Evolutionary conservation across 2,329 filamentous ascomycete species (phyloP).

Genomic region (Biscogniauxia marginata): DNA sequence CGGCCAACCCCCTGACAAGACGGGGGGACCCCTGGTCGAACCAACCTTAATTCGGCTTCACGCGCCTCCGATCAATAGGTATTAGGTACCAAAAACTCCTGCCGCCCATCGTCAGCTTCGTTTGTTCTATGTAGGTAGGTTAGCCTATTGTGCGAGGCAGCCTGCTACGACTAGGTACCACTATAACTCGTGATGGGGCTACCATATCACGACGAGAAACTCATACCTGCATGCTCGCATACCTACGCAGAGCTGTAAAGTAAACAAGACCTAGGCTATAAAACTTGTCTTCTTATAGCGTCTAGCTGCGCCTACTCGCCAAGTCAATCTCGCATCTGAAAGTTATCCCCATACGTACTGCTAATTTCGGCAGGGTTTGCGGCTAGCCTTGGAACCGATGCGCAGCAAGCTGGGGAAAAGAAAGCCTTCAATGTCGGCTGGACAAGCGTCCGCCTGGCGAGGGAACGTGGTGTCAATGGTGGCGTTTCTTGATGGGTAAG

Average conservation of each 20-base stretch:
- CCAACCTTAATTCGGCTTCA: conserved; percentile 38
- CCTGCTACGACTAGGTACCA: too few relatives aligned
- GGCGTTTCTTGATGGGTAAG: conserved; percentile 16
- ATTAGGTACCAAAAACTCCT: not conserved
- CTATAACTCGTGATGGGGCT: too few relatives aligned
- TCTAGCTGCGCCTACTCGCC: not conserved
- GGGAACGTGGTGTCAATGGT: conserved; percentile 4
- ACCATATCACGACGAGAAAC: too few relatives aligned
- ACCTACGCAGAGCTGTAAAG: not conserved
- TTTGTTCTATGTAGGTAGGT: not conserved
- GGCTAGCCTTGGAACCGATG: not conserved
- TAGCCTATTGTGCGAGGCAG: too few relatives aligned
- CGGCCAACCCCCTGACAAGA: conserved; percentile 10
- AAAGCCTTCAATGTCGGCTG: conserved; percentile 14
- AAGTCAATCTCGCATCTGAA: not conserved
- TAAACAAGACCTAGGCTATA: not conserved
- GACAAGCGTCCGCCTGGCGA: conserved; percentile 17
- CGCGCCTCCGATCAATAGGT: conserved; percentile 20
- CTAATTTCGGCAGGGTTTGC: not conserved
- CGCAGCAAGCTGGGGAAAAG: not conserved
- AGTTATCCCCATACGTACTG: not conserved
- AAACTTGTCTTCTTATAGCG: not conserved
- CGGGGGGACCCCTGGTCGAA: conserved; percentile 12
- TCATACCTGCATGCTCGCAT: not conserved
- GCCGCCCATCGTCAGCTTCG: not conserved